Base-by-base conservation (phyloP, 176 grass and related monocot species). In the Typha latifolia region DNA sequence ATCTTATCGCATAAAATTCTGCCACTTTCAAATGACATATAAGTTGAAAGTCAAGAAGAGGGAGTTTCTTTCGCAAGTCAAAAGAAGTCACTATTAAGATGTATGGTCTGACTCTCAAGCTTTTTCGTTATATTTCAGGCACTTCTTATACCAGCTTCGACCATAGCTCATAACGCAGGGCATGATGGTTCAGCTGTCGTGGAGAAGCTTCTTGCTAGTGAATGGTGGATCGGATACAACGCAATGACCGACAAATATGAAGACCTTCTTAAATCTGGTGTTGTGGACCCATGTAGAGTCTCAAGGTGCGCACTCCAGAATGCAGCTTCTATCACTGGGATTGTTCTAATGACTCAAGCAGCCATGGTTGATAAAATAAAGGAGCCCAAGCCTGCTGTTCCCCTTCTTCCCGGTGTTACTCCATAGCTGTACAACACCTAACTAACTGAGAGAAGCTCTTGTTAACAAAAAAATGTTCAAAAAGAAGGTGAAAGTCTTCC, bases 281-380 rank as follows among this genome's bases (percentile, higher is more conserved):
- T 97, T 64, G 80, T 92, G 10, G 93, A 97, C n/a, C 93, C 88
- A 16, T 89, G 80, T 62, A 86, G 77, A 72, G 93, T 91, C 52
- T 80, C 83, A 13, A 83, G 85, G 82, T 89, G 88, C 1, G 85
- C 90, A 12, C 88, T 97, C 2, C 74, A 91, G 66, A 97, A 89
- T 63, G 90, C 85, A 6, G 82, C 88, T 22, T 97, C 93, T 9
- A 82, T 97, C 1, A 71, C 88, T 64, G 88, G 93, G 62, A 49
- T 91, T 43, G 78, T 96, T 72, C 73, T 96, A 51, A 91, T 85
- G 82, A 86, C 88, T 19, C 85, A 96, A 68, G 88, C 85, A 59
- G 87, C 80, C 75, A 80, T 91, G 88, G 90, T 91, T 32, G 85
- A 96, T 77, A 87, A 83, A 66, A 50, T 76, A 63, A 91, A 86